Evolutionary conservation across 2,329 filamentous ascomycete species (phyloP), one percentile per base, ranked within the genome.

Genomic region (Boeremia exigua): DNA sequence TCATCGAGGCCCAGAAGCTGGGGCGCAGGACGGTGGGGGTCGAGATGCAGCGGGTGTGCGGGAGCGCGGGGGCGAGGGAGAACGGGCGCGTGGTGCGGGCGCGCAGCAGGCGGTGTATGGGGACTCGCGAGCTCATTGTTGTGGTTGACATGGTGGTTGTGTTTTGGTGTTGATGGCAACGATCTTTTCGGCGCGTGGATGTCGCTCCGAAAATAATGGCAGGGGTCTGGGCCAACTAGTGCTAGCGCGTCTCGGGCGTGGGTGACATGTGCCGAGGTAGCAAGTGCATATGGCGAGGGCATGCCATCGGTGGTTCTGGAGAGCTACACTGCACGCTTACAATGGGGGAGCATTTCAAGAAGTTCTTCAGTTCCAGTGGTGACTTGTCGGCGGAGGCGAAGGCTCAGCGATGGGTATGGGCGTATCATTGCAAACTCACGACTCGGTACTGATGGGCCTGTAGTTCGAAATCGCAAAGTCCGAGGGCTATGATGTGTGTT

Each of bases 11-110:
- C 75, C 75, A 78, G 60, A 77, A 71, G 27, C 63, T 69, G 45
- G 75, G 73, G 48, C 71, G 71, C 1, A 71, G 56, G 23, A 78
- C 65, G 38, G 73, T 73, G 1, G 75, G 75, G 11, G 74, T 61
- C 11, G 68, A 70, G 25, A 70, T 48, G 58, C 56, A 64, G 25
- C 66, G 66, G 2, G 58, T 23, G 15, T 67, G 67, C 3, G 57
- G 38, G 29, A 56, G 59, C 1, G 56, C 43, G 15, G 50, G 49
- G 7, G 63, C 55, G 53, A 69, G 53, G 8, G 69, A 56, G 58
- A 69, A 64, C 46, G 51, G 57, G 51, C 64, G 67, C 59, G 36
- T 54, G 19, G 23, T 57, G 33, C 25, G 55, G 19, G 60, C 49
- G 54, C 68, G 67, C 9, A 74, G 67, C 17, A 75, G 60, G 17